phyloP scores from a whole-genome alignment of 2,329 filamentous ascomycete genomes.

The Fusarium longipes region DNA sequence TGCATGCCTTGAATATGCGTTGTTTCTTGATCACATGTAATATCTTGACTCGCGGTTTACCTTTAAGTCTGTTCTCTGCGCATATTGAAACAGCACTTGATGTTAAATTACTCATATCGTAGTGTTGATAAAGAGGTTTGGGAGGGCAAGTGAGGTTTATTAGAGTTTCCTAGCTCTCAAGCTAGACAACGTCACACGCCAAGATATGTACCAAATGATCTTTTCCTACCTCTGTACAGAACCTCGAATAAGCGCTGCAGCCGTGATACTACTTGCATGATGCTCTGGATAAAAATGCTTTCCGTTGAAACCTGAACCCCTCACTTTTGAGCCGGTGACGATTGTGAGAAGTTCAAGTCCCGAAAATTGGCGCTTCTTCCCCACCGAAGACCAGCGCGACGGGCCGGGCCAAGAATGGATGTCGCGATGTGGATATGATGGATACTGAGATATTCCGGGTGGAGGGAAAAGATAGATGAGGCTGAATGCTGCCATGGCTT shows the following conservation, averaged over 20 bases:
- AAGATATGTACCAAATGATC: not conserved
- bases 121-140: not conserved
- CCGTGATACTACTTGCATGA: not conserved
- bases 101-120: not conserved
- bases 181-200: conserved; percentile 7
- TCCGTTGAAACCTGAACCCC: conserved; percentile 1
- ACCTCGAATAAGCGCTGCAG: conserved; percentile 2
- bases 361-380: not conserved
- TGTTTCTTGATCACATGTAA: conserved; percentile 9
- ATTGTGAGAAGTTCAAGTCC: not conserved
- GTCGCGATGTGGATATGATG: not conserved
- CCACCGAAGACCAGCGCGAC: not conserved
- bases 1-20: conserved; percentile 39
- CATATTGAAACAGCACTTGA: not conserved
- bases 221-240: not conserved
- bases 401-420: not conserved
- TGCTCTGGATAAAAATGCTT: not conserved
- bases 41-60: not conserved
- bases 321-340: not conserved
- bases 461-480: not conserved
- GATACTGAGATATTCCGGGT: not conserved
- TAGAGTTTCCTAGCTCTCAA: conserved; percentile 19
- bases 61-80: not conserved
- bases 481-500: no score
- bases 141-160: not conserved